These are phyloP conservation scores for Pythium myriotylum DNA, from an alignment of 352 stramenopile species.

Conservation along the genomic window DNA sequence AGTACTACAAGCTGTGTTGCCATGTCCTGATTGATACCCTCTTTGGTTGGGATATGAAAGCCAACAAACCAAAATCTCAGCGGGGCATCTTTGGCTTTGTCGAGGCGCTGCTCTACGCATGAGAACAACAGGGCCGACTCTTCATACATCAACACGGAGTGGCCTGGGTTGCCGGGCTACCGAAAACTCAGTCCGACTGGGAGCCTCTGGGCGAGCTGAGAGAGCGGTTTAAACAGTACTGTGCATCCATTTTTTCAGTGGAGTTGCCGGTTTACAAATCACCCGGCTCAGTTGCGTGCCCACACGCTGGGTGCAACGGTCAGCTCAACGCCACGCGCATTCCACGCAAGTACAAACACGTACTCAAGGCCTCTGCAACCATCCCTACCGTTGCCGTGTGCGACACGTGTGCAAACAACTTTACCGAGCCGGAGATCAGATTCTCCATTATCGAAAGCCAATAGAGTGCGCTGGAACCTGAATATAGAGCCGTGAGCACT, in stretches of 20 bases:
- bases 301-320: slow-evolving; percentile 3
- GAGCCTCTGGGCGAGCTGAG: slow-evolving; percentile 10
- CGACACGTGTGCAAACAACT: background rate
- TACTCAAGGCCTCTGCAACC: slow-evolving; percentile 1
- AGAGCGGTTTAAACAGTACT: slow-evolving; percentile 26
- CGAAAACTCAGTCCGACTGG: slow-evolving; percentile 29
- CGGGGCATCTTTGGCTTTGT: slow-evolving; percentile 27
- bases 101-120: slow-evolving; percentile 26
- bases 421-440: slow-evolving; percentile 8
- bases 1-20: slow-evolving; percentile 20
- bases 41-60: slow-evolving; percentile 18
- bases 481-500: slow-evolving; percentile 3
- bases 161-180: slow-evolving; percentile 27
- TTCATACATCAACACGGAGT: slow-evolving; percentile 32
- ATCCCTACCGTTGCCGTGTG: slow-evolving; percentile 8
- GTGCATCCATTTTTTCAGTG: slow-evolving; percentile 24
- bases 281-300: slow-evolving; percentile 2
- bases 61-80: slow-evolving; percentile 26
- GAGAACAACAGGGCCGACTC: slow-evolving; percentile 28
- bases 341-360: slow-evolving; percentile 24
- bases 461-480: slow-evolving; percentile 16
- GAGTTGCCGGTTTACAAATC: slow-evolving; percentile 25
- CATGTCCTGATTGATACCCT: slow-evolving; percentile 20
- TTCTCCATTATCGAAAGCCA: slow-evolving; percentile 1
- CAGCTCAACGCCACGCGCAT: slow-evolving; percentile 8